A percentile compares a stretch with the other conserved stretches of the same genome.
These are phyloP conservation scores for Ramaria sp. DNA, from an alignment of 768 basidiomycete species.

Conservation along the genomic window DNA sequence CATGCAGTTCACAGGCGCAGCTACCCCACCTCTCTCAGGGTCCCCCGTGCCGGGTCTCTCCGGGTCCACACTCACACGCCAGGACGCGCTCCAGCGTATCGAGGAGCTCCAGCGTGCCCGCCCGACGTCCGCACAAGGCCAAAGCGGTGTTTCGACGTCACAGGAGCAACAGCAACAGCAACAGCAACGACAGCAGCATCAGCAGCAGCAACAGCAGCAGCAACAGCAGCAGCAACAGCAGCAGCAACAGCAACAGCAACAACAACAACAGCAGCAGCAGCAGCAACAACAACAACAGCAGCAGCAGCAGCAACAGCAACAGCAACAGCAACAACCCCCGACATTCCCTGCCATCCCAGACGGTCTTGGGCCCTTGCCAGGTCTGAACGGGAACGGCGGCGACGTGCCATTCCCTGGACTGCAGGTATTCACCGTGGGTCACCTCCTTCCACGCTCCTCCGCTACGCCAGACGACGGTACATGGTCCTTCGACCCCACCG, in stretches of 20 bases:
- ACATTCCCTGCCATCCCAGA: neutral
- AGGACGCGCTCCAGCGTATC: slow-evolving; percentile 42
- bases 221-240: neutral
- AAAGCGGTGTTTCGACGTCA: slow-evolving; percentile 7
- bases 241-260: slow-evolving; percentile 6
- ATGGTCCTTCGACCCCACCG: slow-evolving; percentile 43
- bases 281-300: neutral
- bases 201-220: slow-evolving; percentile 3
- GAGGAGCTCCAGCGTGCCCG: slow-evolving; percentile 41
- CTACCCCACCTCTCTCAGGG: slow-evolving; percentile 5
- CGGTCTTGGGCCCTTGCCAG: neutral
- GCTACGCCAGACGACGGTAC: slow-evolving; percentile 30
- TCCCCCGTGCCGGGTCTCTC: neutral
- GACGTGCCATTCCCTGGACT: slow-evolving; percentile 45
- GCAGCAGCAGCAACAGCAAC: slow-evolving; percentile 4
- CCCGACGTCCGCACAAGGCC: slow-evolving; percentile 13
- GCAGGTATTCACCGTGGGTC: slow-evolving; percentile 74
- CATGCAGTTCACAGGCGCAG: slow-evolving; percentile 22
- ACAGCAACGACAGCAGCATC: neutral
- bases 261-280: slow-evolving; percentile 1
- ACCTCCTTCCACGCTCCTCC: slow-evolving; percentile 50
- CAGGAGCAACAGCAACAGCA: slow-evolving; percentile 7
- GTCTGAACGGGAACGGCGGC: slow-evolving; percentile 13
- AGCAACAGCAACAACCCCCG: neutral
- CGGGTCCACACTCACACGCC: slow-evolving; percentile 19